Base-by-base conservation (phyloP, 1,284 basidiomycete species). In the Moesziomyces sp. region DNA sequence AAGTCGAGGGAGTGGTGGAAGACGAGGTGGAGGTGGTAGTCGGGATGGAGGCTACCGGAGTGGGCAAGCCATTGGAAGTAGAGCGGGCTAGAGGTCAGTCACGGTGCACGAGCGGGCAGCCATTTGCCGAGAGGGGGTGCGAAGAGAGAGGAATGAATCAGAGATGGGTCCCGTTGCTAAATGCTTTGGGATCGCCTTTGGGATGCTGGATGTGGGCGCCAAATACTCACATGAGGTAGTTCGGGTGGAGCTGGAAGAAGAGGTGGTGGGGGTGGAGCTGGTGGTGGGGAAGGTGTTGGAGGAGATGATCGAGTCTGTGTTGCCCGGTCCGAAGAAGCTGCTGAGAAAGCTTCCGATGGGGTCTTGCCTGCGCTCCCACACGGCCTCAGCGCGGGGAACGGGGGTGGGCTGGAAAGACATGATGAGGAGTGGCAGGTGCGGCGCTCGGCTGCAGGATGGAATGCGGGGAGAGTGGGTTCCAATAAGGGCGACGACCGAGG, bases 321-420 rank as follows among this genome's bases (percentile, higher is more conserved):
- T 68, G 48, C 6, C 48, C 19, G 66, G 21, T 10, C 24, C 52
- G 26, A 72, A 58, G 7, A 72, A 7, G 23, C 13, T 23, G 56
- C 40, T 52, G 9, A 55, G 13, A 42, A 63, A 50, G 55, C 59
- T 72, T 38, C 16, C 40, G 6, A 66, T 10, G 26, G 58, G 54
- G 19, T 62, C 40, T 18, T 57, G 46, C 42, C 66, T 64, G 33
- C 70, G 48, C 46, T 67, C 64, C 70, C 59, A 67, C 46, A 67
- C 38, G 6, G 53, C 48, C 11, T 51, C 24, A 8, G 60, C 70
- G 9, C 64, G 59, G 19, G 70, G 64, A 19, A 48, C 49, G 14
- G 63, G 43, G n/a, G 70, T 63, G 58, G 70, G 70, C 48, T 58
- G 64, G 16, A 62, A 0, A 1, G 45, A 43, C 64, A 67, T 73